phyloP scores from a whole-genome alignment of 805 yeast species.

The Yarrowia phangngaensis region DNA sequence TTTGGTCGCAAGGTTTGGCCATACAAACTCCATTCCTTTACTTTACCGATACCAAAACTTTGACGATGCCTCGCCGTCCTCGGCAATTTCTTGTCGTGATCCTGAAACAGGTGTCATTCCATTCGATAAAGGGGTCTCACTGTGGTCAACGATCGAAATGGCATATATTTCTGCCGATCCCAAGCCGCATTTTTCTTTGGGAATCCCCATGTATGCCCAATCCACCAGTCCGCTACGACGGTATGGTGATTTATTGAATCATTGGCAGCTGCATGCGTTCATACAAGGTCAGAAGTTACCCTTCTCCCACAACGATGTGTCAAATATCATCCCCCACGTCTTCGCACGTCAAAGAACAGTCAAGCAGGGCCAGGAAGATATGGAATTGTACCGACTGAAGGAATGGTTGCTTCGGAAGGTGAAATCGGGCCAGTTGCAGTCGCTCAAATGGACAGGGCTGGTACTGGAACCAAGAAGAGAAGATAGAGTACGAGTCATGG shows the following conservation, averaged over 20 bases:
- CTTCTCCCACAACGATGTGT: not conserved
- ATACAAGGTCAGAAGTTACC: constrained; percentile 35
- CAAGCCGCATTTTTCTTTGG: constrained; percentile 57
- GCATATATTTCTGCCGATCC: constrained; percentile 47
- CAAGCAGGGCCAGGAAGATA: constrained; percentile 14
- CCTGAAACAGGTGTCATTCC: constrained; percentile 5
- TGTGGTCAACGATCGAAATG: constrained; percentile 11
- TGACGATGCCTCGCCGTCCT: constrained; percentile 21
- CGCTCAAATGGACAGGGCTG: constrained; percentile 10
- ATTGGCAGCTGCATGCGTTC: constrained; percentile 62
- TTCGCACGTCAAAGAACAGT: constrained; percentile 6
- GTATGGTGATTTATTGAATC: constrained; percentile 73
- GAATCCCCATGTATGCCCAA: constrained; percentile 59
- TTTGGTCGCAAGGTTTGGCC: constrained; percentile 36
- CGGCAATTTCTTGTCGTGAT: not conserved
- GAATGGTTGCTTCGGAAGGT: not conserved
- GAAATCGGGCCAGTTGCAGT: not conserved
- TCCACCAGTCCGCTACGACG: constrained; percentile 89
- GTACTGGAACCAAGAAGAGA: constrained; percentile 3
- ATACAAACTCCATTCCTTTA: constrained; percentile 33
- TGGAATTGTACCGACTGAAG: constrained; percentile 10
- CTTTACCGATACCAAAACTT: constrained; percentile 35
- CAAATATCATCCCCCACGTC: constrained; percentile 14
- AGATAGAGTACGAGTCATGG: constrained; percentile 5
- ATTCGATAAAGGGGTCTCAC: not conserved